Conservation (phyloP, 352 stramenopile genomes). For the Globisporangium camurandrum region DNA sequence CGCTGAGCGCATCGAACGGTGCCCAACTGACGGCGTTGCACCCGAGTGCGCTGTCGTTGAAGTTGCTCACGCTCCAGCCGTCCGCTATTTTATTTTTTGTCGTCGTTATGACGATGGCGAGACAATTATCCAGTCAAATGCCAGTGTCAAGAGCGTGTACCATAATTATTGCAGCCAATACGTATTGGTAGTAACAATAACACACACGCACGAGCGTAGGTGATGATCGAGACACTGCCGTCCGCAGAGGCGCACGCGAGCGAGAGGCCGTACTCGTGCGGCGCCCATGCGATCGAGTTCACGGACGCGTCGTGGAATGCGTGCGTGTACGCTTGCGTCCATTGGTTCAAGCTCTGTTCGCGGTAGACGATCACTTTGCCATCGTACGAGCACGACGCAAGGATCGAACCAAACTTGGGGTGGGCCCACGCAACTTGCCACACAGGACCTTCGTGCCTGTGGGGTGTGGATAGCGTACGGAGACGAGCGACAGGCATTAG, state of each 20-base stretch:
- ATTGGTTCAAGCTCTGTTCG: conserved; percentile 91
- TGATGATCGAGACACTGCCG: conserved; percentile 90
- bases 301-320: conserved; percentile 86
- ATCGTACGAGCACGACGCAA: conserved; percentile 98
- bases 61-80: conserved; percentile 89
- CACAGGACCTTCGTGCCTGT: conserved; percentile 94
- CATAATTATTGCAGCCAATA: too few species aligned
- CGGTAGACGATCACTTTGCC: conserved; percentile 96
- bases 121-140: conserved; percentile 9
- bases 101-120: too few species aligned
- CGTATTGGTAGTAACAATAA: too few species aligned
- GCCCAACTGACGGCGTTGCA: conserved; percentile 97
- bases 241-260: conserved; percentile 93
- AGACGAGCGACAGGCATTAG: not conserved
- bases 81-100: too few species aligned
- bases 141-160: conserved; percentile 2
- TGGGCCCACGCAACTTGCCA: conserved; percentile 98
- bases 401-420: conserved; percentile 94
- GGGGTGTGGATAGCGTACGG: conserved; percentile 1
- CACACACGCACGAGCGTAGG: conserved; percentile 54
- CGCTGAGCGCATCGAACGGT: conserved; percentile 74
- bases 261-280: conserved; percentile 94
- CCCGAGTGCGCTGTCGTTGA: conserved; percentile 92
- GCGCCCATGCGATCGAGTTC: conserved; percentile 95
- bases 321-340: conserved; percentile 90